Percentiles rank a stretch among this genome's conserved stretches.
These are phyloP conservation scores for Aspergillus ellipticus DNA, from an alignment of 495 filamentous ascomycete genomes.

Conservation along the genomic window DNA sequence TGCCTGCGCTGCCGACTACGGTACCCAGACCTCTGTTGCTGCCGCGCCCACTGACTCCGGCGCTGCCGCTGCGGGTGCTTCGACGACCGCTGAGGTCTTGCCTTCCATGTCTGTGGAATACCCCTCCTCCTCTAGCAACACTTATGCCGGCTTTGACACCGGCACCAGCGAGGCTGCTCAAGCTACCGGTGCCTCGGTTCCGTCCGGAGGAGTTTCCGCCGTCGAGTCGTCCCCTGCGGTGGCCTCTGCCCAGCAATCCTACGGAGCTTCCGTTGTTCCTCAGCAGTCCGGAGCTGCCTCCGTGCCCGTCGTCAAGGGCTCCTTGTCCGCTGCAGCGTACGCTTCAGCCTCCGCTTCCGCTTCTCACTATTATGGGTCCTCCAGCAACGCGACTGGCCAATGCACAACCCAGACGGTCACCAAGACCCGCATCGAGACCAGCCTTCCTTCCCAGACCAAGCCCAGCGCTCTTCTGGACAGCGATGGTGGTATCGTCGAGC, in stretches of 20 bases:
- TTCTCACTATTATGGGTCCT: slow-evolving; percentile 3
- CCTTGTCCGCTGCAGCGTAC: not conserved
- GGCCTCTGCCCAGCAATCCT: not conserved
- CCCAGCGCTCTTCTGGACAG: slow-evolving; percentile 33
- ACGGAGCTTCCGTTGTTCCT: not conserved
- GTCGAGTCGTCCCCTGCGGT: not conserved
- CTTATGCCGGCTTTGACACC: not conserved
- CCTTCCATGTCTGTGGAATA: not conserved
- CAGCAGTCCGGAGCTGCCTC: not conserved
- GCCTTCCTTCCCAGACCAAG: slow-evolving; percentile 32
- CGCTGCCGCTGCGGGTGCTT: not conserved
- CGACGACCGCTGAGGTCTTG: not conserved
- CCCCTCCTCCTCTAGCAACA: not conserved
- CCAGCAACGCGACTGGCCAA: slow-evolving; percentile 18
- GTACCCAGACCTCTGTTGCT: not conserved
- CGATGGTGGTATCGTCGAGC: slow-evolving; percentile 56
- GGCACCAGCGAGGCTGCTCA: not conserved
- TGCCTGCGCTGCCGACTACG: slow-evolving; percentile 1
- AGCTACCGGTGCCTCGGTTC: not conserved
- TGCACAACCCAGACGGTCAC: slow-evolving; percentile 30
- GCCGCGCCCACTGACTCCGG: slow-evolving; percentile 13
- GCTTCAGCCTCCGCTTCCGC: slow-evolving; percentile 5
- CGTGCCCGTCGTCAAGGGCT: not conserved
- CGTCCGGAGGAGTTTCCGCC: not conserved
- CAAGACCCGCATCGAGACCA: slow-evolving; percentile 38